phyloP scores from a whole-genome alignment of 2,329 filamentous ascomycete species.

The Cercospora beticola region DNA sequence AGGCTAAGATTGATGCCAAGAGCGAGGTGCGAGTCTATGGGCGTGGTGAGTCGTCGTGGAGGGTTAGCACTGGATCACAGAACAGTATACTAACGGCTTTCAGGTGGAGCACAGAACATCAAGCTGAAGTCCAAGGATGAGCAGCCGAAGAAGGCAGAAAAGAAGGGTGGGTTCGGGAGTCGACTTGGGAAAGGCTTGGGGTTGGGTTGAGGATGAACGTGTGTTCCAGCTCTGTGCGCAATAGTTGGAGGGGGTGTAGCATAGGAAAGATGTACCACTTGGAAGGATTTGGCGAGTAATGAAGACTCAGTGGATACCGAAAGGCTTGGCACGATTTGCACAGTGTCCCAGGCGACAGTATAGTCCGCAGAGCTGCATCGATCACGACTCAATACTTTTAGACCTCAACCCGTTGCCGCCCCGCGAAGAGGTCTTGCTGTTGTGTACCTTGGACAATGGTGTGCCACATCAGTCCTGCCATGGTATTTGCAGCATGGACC shows the following conservation, averaged over 20 bases:
- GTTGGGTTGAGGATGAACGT: background rate
- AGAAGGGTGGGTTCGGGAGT: conserved; percentile 17
- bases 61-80: conserved; percentile 12
- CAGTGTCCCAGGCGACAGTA: background rate
- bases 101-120: conserved; percentile 55
- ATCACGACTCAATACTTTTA: no score
- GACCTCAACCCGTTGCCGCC: no score
- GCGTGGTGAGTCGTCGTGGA: conserved; percentile 49
- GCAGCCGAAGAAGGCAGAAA: conserved; percentile 30
- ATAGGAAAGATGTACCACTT: background rate
- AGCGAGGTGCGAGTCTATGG: conserved; percentile 55
- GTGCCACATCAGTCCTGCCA: no score
- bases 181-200: conserved; percentile 20
- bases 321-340: background rate
- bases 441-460: no score
- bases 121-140: conserved; percentile 50
- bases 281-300: background rate
- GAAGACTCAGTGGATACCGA: background rate
- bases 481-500: no score
- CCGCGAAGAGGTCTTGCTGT: no score
- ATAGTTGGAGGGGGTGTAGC: background rate
- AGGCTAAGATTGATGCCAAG: conserved; percentile 49
- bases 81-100: conserved; percentile 22
- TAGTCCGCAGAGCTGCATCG: no score
- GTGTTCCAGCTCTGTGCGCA: background rate